Conservation (phyloP, 768 basidiomycete species). For the Lanmaoa pseudosensibilis region DNA sequence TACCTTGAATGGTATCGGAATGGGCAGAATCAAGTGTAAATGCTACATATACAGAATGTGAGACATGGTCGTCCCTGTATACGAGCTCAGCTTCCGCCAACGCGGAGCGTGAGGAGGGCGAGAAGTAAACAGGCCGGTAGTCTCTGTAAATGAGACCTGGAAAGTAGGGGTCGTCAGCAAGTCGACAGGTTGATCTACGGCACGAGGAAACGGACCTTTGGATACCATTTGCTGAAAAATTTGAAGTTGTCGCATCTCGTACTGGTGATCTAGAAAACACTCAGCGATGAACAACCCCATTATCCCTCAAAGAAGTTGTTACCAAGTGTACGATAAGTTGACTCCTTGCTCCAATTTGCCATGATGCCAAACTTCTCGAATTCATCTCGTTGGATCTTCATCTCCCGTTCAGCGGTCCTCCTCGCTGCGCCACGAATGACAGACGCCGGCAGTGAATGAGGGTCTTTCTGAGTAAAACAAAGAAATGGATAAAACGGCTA, state of each 20-base stretch:
- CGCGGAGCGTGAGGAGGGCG: slow-evolving; percentile 91
- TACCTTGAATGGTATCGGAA: slow-evolving; percentile 14
- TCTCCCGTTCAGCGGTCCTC: slow-evolving; percentile 69
- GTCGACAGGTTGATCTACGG: not conserved
- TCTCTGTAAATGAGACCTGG: slow-evolving; percentile 80
- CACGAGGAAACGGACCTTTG: slow-evolving; percentile 49
- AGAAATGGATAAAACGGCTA: not conserved
- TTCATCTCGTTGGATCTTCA: slow-evolving; percentile 73
- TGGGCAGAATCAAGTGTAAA: slow-evolving; percentile 57
- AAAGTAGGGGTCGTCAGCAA: not conserved
- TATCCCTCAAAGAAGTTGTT: slow-evolving; percentile 3
- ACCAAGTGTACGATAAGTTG: slow-evolving; percentile 89
- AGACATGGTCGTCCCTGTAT: slow-evolving; percentile 87
- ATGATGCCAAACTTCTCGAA: slow-evolving; percentile 84
- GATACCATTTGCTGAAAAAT: slow-evolving; percentile 89
- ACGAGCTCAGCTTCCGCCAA: slow-evolving; percentile 92
- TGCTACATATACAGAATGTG: slow-evolving; percentile 82
- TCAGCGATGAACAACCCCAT: not conserved
- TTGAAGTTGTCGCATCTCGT: slow-evolving; percentile 83
- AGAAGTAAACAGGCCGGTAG: slow-evolving; percentile 90
- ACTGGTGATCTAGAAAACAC: slow-evolving; percentile 64
- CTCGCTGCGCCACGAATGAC: slow-evolving; percentile 71
- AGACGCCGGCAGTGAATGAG: slow-evolving; percentile 52
- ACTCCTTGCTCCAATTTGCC: slow-evolving; percentile 78
- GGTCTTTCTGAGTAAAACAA: slow-evolving; percentile 47